Conservation (phyloP, 139 green algal genomes). For the Chlamydomonas eustigma region DNA sequence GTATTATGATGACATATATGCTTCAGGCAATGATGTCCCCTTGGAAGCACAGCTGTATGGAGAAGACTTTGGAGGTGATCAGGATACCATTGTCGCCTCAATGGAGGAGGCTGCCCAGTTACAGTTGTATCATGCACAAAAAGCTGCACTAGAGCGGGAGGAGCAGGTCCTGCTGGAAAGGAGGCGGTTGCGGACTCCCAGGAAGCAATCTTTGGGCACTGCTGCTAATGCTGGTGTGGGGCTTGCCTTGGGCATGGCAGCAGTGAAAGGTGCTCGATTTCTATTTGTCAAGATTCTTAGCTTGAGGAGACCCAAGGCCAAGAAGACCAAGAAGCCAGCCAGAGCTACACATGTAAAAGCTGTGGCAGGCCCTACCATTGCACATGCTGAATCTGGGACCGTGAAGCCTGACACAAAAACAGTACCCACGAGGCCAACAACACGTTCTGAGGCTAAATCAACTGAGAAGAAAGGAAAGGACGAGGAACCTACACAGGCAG, state of each 20-base stretch:
- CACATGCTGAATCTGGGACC: too few species aligned
- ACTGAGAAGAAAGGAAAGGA: too few species aligned
- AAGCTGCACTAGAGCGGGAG: not conserved
- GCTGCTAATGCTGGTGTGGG: slow-evolving; percentile 16
- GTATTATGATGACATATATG: not conserved
- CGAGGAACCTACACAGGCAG: too few species aligned
- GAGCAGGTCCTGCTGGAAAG: not conserved
- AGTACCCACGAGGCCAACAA: too few species aligned
- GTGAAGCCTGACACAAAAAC: too few species aligned
- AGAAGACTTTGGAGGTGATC: not conserved
- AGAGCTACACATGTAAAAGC: not conserved
- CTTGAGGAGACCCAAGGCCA: slow-evolving; percentile 5
- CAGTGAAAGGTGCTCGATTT: slow-evolving; percentile 1
- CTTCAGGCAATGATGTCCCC: not conserved
- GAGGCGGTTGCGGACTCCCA: not conserved
- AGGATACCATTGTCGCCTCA: not conserved
- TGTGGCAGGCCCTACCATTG: too few species aligned
- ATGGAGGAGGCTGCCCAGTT: not conserved
- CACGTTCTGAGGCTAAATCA: too few species aligned
- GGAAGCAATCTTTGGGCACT: not conserved
- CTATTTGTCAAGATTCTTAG: not conserved
- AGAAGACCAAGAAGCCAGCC: not conserved
- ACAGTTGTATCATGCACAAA: not conserved
- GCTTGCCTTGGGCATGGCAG: slow-evolving; percentile 9
- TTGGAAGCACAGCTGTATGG: not conserved